phyloP scores from a whole-genome alignment of 75 land plant genomes.

The Gnetum montanum region DNA sequence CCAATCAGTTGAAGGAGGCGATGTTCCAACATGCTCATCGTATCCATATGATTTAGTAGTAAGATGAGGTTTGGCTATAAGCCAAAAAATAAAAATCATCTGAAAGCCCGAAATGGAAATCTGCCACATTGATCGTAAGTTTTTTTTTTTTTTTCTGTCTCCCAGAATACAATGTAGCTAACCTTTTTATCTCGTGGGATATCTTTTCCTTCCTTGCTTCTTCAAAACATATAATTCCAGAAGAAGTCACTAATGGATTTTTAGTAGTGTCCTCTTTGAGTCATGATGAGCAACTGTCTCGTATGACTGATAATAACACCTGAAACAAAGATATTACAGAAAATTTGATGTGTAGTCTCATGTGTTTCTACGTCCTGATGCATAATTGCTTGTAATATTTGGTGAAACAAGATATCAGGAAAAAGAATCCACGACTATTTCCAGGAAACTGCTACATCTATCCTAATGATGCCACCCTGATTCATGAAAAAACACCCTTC shows the following conservation, averaged over 20 bases:
- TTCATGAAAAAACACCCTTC: no score
- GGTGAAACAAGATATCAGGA: conserved; percentile 80
- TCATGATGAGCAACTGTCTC: conserved; percentile 15
- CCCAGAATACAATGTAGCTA: conserved; percentile 16
- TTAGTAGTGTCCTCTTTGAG: conserved; percentile 20
- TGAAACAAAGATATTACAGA: conserved; percentile 54
- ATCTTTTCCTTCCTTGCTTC: conserved; percentile 65
- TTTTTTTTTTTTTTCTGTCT: conserved; percentile 19
- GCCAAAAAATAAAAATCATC: conserved; percentile 67
- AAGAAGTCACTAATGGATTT: conserved; percentile 41
- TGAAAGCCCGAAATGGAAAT: conserved; percentile 56
- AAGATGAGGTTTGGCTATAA: conserved; percentile 37
- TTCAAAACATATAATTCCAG: conserved; percentile 61
- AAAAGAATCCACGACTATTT: no score
- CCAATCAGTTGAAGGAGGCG: conserved; percentile 31
- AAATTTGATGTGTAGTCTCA: conserved; percentile 66
- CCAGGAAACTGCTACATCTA: no score
- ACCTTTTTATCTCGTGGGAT: conserved; percentile 15
- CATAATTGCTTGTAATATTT: conserved; percentile 75
- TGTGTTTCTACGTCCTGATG: conserved; percentile 87
- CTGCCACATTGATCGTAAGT: conserved; percentile 50
- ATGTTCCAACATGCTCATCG: conserved; percentile 51
- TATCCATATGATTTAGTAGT: conserved; percentile 48
- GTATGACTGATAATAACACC: conserved; percentile 10
- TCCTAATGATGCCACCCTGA: no score